phyloP scores from a whole-genome alignment of 768 basidiomycete genomes.

The Lactifluus pinguis region DNA sequence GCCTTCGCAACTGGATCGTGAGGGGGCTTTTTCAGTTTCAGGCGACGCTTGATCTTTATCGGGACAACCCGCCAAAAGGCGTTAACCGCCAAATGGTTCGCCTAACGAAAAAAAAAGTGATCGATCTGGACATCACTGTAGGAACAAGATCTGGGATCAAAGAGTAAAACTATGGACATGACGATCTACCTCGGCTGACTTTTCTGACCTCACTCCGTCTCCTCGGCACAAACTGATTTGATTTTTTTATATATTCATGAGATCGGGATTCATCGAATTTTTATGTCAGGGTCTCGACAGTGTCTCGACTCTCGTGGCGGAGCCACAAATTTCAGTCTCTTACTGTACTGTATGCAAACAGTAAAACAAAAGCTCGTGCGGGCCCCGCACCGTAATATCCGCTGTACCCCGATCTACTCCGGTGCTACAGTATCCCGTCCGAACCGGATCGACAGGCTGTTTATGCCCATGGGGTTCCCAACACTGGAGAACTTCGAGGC shows the following conservation, averaged over 20 bases:
- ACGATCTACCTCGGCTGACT: background rate
- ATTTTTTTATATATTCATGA: background rate
- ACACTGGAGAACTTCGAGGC: background rate
- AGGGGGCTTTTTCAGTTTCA: background rate
- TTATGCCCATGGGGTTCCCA: background rate
- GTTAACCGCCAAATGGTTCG: constrained; percentile 4
- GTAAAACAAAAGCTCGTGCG: background rate
- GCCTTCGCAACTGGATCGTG: background rate
- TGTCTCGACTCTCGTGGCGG: background rate
- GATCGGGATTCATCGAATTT: background rate
- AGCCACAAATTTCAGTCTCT: background rate
- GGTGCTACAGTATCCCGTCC: constrained; percentile 3
- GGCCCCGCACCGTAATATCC: background rate
- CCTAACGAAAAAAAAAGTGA: background rate
- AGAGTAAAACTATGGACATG: background rate
- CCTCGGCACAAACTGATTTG: background rate
- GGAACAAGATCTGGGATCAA: background rate
- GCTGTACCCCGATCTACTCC: constrained; percentile 1
- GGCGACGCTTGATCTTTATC: background rate
- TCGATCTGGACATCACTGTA: background rate
- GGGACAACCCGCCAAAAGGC: background rate
- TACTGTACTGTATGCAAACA: no score
- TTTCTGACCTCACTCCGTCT: background rate
- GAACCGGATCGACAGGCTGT: constrained; percentile 7
- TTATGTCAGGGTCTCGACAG: background rate